Evolutionary conservation across 2,329 filamentous ascomycete species (phyloP), one percentile per base, ranked within the genome.

Genomic region (Fusarium sp.): DNA sequence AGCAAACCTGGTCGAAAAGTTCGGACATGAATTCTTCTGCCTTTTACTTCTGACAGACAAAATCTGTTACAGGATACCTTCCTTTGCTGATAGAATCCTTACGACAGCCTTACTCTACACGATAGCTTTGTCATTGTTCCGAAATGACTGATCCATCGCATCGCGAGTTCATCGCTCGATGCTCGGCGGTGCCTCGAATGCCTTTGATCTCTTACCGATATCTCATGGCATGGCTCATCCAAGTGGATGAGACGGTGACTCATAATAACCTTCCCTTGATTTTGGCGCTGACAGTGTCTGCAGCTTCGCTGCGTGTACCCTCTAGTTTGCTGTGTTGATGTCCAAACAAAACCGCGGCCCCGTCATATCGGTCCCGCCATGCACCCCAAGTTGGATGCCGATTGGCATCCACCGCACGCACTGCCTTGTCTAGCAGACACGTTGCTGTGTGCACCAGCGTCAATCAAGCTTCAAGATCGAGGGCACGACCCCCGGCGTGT

Each of bases 311-410:
- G 58, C 58, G 39, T 61, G 69, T 70, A 60, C 54, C 72, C 71
- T 75, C 63, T 63, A 68, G 52, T 68, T 56, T 68, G 63, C 61
- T 75, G 74, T 76, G 65, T 76, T 75, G 73, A 74, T 75, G 73
- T 75, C 75, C 74, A 76, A 76, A 71, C 69, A 63, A 72, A 63
- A 51, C 63, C 57, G 59, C 64, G 68, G 66, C 71, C 72, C 69
- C 61, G 72, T 75, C 69, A 67, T 73, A 72, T 73, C 68, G 68
- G 74, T 67, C 74, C 69, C 71, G 67, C 69, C 59, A 60, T 70
- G 64, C 54, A 72, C 71, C 68, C 66, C 66, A 63, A 71, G 51
- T 63, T 59, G 58, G 65, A 56, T 69, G 62, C 73, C 73, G 73
- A 76, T 76, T 76, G 74, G 75, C 63, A 69, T 65, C 55, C 62